These are phyloP conservation scores for Grigorovia transvaalensis DNA, from an alignment of 805 yeast genomes.

Conservation along the genomic window DNA sequence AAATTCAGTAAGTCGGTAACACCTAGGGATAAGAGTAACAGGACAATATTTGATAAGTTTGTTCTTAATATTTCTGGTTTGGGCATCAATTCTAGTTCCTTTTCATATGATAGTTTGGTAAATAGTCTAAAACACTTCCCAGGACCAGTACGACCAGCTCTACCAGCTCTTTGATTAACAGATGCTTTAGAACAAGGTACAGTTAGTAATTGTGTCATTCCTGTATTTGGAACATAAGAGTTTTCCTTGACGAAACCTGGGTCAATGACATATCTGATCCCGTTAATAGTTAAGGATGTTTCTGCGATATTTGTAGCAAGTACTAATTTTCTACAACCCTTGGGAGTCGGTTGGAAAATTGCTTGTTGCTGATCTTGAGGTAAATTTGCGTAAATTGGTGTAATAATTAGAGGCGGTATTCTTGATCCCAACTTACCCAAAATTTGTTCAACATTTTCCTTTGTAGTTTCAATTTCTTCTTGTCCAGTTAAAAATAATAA, in stretches of 20 bases:
- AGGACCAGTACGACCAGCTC: constrained; percentile 97
- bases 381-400: constrained; percentile 86
- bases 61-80: constrained; percentile 89
- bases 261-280: constrained; percentile 89
- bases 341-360: constrained; percentile 84
- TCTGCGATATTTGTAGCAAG: constrained; percentile 96
- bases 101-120: constrained; percentile 58
- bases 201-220: constrained; percentile 80
- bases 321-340: constrained; percentile 70
- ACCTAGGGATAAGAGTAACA: constrained; percentile 73
- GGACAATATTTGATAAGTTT: constrained; percentile 65
- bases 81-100: constrained; percentile 70
- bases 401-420: constrained; percentile 52
- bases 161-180: constrained; percentile 93
- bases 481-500: constrained; percentile 91
- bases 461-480: constrained; percentile 84
- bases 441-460: constrained; percentile 61
- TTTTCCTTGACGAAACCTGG: constrained; percentile 93
- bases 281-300: constrained; percentile 91
- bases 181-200: constrained; percentile 90
- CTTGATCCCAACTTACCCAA: constrained; percentile 48
- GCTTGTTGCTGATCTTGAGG: constrained; percentile 74
- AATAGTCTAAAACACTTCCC: constrained; percentile 88
- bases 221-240: constrained; percentile 74
- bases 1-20: constrained; percentile 71